Evolutionary conservation across 768 basidiomycete species (phyloP).

Genomic region (Artomyces pyxidatus): DNA sequence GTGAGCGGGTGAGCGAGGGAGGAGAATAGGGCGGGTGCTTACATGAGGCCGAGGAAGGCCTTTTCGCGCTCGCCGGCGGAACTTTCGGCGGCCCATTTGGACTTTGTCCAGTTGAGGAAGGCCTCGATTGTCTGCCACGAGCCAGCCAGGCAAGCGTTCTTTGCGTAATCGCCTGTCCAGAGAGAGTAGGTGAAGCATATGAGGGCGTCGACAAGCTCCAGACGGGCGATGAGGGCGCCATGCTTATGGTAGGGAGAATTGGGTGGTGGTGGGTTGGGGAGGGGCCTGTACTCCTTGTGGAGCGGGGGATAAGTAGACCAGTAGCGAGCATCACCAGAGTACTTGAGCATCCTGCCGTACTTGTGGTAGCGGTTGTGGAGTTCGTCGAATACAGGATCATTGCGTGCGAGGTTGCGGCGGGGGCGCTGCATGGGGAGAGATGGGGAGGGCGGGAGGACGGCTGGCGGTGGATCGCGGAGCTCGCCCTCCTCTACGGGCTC

Average conservation of each 20-base stretch:
- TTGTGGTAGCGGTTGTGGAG: constrained; percentile 65
- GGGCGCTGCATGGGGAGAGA: constrained; percentile 57
- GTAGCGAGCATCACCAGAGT: constrained; percentile 74
- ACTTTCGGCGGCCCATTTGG: constrained; percentile 49
- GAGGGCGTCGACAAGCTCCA: constrained; percentile 76
- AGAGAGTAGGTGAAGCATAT: constrained; percentile 78
- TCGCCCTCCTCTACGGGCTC: constrained; percentile 42
- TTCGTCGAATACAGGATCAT: constrained; percentile 46
- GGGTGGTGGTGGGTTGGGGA: constrained; percentile 54
- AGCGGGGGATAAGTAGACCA: constrained; percentile 63
- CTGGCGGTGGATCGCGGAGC: constrained; percentile 26
- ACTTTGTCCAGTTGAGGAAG: constrained; percentile 65
- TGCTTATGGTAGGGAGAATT: constrained; percentile 68
- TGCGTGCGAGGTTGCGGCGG: constrained; percentile 38
- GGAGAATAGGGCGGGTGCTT: constrained; percentile 29
- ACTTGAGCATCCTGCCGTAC: constrained; percentile 70
- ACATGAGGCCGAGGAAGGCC: constrained; percentile 76
- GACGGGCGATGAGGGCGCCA: constrained; percentile 65
- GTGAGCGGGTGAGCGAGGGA: constrained; percentile 25
- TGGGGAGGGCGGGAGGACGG: constrained; percentile 14
- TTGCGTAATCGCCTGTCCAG: constrained; percentile 67
- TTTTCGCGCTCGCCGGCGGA: constrained; percentile 39
- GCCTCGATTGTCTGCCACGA: constrained; percentile 65
- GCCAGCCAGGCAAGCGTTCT: constrained; percentile 44
- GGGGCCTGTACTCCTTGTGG: constrained; percentile 56